These are phyloP conservation scores for Penicillium taxi DNA, from an alignment of 495 filamentous ascomycete species.

Conservation along the genomic window DNA sequence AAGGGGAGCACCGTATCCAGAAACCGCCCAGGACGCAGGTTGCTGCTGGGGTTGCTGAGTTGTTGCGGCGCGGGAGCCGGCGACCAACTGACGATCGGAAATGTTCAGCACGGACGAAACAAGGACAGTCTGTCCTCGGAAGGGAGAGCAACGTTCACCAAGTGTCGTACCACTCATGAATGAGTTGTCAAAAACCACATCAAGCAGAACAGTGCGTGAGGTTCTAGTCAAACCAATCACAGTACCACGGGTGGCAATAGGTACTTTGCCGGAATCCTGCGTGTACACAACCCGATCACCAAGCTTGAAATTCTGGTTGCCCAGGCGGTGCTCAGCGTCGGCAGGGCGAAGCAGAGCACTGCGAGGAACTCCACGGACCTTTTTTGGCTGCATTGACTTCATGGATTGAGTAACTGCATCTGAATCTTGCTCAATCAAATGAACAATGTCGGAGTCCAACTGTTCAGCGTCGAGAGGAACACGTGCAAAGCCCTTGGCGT, in stretches of 20 bases:
- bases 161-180: constrained; percentile 96
- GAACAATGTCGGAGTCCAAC: constrained; percentile 82
- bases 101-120: constrained; percentile 79
- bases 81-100: constrained; percentile 69
- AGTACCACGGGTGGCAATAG: constrained; percentile 84
- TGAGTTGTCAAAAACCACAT: constrained; percentile 84
- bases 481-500: constrained; percentile 83
- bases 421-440: constrained; percentile 68
- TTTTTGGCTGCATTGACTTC: constrained; percentile 46
- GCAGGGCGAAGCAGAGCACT: constrained; percentile 80
- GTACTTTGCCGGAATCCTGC: constrained; percentile 87
- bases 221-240: constrained; percentile 88
- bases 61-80: constrained; percentile 61
- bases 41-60: constrained; percentile 46
- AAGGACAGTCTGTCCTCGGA: constrained; percentile 89
- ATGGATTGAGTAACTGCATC: constrained; percentile 48
- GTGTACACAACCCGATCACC: constrained; percentile 92
- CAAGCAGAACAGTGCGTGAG: constrained; percentile 68
- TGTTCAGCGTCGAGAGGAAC: constrained; percentile 94
- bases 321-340: constrained; percentile 84
- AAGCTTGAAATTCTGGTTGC: constrained; percentile 73
- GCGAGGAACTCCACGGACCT: constrained; percentile 70
- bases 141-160: constrained; percentile 83
- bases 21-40: constrained; percentile 49
- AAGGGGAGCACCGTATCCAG: constrained; percentile 51